These are phyloP conservation scores for Apiotrichum sp. DNA, from an alignment of 1,284 basidiomycete species.

Conservation along the genomic window DNA sequence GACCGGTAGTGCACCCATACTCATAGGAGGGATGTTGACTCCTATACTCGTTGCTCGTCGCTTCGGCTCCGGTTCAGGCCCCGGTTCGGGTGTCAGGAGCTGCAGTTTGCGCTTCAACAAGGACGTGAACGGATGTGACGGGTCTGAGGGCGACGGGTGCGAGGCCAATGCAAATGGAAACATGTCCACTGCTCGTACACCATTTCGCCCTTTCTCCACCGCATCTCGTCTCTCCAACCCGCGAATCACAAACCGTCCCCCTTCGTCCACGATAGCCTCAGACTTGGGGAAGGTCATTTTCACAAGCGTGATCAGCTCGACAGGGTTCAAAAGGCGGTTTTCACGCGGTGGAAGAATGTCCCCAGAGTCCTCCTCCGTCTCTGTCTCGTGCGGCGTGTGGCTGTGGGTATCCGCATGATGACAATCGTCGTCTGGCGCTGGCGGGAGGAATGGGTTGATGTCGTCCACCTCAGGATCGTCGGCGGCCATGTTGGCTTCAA, in stretches of 20 bases:
- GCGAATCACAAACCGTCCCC: constrained; percentile 35
- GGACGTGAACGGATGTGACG: constrained; percentile 27
- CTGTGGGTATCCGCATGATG: background rate
- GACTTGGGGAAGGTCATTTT: constrained; percentile 41
- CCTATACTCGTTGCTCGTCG: constrained; percentile 11
- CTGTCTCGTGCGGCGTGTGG: background rate
- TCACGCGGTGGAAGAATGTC: constrained; percentile 4
- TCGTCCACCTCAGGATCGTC: constrained; percentile 12
- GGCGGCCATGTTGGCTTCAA: constrained; percentile 13
- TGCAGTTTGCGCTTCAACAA: constrained; percentile 32
- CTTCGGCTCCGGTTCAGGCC: background rate
- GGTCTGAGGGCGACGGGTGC: constrained; percentile 22
- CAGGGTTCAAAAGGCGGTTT: constrained; percentile 35
- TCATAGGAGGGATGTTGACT: constrained; percentile 7
- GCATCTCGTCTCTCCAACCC: constrained; percentile 36
- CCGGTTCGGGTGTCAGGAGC: constrained; percentile 20
- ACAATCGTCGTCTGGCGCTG: background rate
- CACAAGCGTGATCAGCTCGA: constrained; percentile 37
- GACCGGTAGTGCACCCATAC: background rate
- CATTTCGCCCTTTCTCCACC: constrained; percentile 22
- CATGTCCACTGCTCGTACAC: constrained; percentile 25
- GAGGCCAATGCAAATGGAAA: constrained; percentile 35
- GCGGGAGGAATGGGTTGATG: constrained; percentile 16
- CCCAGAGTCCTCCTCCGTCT: background rate
- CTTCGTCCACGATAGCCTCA: constrained; percentile 31